Evolutionary conservation across 805 yeast species (phyloP).

Genomic region (Sungouiozyma intestinalis): DNA sequence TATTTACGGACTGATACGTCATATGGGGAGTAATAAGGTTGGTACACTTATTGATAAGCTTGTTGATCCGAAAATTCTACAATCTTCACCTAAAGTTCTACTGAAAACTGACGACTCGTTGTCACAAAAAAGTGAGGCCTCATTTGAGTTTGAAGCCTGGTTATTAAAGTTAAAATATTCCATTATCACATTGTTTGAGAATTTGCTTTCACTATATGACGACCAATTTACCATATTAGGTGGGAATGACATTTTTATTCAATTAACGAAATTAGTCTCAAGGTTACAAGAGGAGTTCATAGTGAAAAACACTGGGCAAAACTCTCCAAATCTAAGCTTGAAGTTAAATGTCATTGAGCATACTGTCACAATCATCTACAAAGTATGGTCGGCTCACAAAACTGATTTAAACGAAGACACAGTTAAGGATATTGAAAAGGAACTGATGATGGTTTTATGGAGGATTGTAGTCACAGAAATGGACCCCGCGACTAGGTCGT

Average conservation of each 20-base stretch:
- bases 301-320: constrained; percentile 16
- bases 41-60: constrained; percentile 16
- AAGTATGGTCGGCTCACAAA: constrained; percentile 15
- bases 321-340: constrained; percentile 11
- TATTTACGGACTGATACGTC: constrained; percentile 19
- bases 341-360: constrained; percentile 16
- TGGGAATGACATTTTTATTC: constrained; percentile 17
- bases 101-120: constrained; percentile 17
- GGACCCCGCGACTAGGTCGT: constrained; percentile 3
- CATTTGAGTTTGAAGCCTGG: constrained; percentile 19
- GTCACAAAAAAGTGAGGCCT: constrained; percentile 1
- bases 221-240: constrained; percentile 7
- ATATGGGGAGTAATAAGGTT: constrained; percentile 19
- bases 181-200: constrained; percentile 42
- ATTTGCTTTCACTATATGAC: constrained; percentile 20
- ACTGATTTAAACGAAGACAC: constrained; percentile 10
- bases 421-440: constrained; percentile 30
- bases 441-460: constrained; percentile 41
- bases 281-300: constrained; percentile 27
- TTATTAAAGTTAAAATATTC: constrained; percentile 29
- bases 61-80: constrained; percentile 13
- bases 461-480: constrained; percentile 35
- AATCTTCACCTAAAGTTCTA: constrained; percentile 19
- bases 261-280: constrained; percentile 22
- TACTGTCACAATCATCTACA: constrained; percentile 9